Evolutionary conservation across 2,329 filamentous ascomycete species (phyloP).

Genomic region (Lecanicillium sp.): DNA sequence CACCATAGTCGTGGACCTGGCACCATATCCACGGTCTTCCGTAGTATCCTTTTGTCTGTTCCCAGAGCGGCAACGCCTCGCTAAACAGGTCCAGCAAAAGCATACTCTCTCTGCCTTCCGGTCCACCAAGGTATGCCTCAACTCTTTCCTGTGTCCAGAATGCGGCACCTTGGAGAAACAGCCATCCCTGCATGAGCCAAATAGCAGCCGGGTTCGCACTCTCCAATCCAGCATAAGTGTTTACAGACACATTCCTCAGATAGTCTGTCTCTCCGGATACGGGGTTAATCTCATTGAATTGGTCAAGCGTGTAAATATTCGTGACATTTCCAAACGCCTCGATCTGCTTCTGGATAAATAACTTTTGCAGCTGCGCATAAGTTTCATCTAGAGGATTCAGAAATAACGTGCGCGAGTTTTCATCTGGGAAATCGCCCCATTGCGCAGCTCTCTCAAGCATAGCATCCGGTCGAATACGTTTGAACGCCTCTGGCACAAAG

Average conservation of each 20-base stretch:
- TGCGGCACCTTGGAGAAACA: constrained; percentile 32
- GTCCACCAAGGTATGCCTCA: constrained; percentile 36
- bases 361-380: constrained; percentile 33
- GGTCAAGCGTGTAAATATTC: constrained; percentile 40
- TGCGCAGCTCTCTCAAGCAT: constrained; percentile 32
- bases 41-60: constrained; percentile 35
- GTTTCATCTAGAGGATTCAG: constrained; percentile 35
- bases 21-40: constrained; percentile 45
- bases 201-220: constrained; percentile 33
- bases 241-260: constrained; percentile 27
- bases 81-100: constrained; percentile 39
- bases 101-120: constrained; percentile 33
- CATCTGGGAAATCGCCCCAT: constrained; percentile 31
- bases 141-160: constrained; percentile 34
- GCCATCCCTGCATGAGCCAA: constrained; percentile 41
- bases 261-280: constrained; percentile 34
- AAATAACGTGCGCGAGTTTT: constrained; percentile 38
- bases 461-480: constrained; percentile 31
- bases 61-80: constrained; percentile 39
- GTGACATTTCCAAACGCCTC: constrained; percentile 38
- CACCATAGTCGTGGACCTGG: constrained; percentile 38
- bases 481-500: constrained; percentile 35
- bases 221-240: constrained; percentile 35
- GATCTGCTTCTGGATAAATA: constrained; percentile 36
- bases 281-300: constrained; percentile 44